Evolutionary conservation across 2,329 filamentous ascomycete species (phyloP), one percentile per base, ranked within the genome.

Genomic region (Aspergillus quadrilineatus): DNA sequence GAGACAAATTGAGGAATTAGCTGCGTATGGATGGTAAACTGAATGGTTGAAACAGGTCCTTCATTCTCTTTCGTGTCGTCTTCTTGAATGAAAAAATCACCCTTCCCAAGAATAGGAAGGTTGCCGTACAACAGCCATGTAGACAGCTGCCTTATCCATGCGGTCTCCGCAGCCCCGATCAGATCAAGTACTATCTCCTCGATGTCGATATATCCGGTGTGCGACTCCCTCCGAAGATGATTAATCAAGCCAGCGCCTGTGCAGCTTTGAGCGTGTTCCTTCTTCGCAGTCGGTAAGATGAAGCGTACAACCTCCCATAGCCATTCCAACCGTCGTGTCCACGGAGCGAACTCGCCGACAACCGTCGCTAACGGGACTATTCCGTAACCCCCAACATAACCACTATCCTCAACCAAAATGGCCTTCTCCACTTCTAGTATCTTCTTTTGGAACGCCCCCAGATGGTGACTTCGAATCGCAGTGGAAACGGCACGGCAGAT

Each of bases 51-150:
- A 65, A 79, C 75, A 26, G 77, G 72, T 17, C 71, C 71, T 9
- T 77, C 73, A 10, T 76, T 70, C 7, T 77, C 69, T 62, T 72
- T 67, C 53, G 69, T 61, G 26, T 63, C 34, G 58, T 77, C 70
- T 48, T 80, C 68, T 36, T 83, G 82, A 32, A 97, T 85, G 69
- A 96, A 96, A 70, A 97, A 97, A 73, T 97, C 93, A n/a, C 84
- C 81, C 4, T 81, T 83, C 2, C 90, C 91, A 69, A 90, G 87
- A 12, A 82, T 82, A 0, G 93, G 92, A 56, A 96, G 75, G 50
- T 89, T 85, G 4, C 94, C 94, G 71, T 96, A 95, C 12, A 97
- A 75, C 7, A 97, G 82, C 93, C 93, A 99, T 28, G 89, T 89
- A 4, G 91, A 89, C 9, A 95, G 81, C 69, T 96, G 92, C 71